Evolutionary conservation across 176 grass and related monocot species (phyloP).

Genomic region (Rhynchospora pubera): DNA sequence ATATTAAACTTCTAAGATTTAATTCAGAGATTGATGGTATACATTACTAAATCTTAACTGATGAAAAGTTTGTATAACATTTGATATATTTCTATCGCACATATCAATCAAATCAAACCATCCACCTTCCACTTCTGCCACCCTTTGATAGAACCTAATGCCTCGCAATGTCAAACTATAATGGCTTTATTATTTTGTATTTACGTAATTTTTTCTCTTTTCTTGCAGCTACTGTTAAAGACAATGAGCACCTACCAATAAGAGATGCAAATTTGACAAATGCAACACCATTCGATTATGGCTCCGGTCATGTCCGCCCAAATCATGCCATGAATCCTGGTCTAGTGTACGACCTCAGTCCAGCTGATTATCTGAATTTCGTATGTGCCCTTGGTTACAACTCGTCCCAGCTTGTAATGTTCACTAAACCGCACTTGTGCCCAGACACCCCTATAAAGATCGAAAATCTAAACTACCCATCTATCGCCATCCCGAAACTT

Average conservation of each 20-base stretch:
- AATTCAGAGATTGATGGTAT: too few species aligned
- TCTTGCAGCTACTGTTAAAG: slow-evolving; percentile 45
- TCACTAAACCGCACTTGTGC: slow-evolving; percentile 34
- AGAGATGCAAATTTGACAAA: slow-evolving; percentile 51
- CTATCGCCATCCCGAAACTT: slow-evolving; percentile 51
- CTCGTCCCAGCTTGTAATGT: slow-evolving; percentile 45
- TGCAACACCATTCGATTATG: slow-evolving; percentile 75
- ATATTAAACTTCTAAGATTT: not conserved
- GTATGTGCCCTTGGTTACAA: slow-evolving; percentile 79
- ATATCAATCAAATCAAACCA: too few species aligned
- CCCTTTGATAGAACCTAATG: not conserved
- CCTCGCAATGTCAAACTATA: not conserved
- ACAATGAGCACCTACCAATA: slow-evolving; percentile 54
- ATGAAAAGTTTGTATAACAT: not conserved
- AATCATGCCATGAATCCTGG: slow-evolving; percentile 73
- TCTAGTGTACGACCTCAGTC: slow-evolving; percentile 63
- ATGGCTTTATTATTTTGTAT: not conserved
- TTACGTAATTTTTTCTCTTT: not conserved
- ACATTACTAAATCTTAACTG: not conserved
- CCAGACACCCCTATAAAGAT: slow-evolving; percentile 19
- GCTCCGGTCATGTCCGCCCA: slow-evolving; percentile 70
- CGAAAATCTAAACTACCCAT: slow-evolving; percentile 89
- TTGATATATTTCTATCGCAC: not conserved
- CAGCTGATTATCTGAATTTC: slow-evolving; percentile 64
- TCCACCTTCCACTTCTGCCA: not conserved